Conservation (phyloP, 495 filamentous ascomycete genomes). For the Hyaloscypha variabilis region DNA sequence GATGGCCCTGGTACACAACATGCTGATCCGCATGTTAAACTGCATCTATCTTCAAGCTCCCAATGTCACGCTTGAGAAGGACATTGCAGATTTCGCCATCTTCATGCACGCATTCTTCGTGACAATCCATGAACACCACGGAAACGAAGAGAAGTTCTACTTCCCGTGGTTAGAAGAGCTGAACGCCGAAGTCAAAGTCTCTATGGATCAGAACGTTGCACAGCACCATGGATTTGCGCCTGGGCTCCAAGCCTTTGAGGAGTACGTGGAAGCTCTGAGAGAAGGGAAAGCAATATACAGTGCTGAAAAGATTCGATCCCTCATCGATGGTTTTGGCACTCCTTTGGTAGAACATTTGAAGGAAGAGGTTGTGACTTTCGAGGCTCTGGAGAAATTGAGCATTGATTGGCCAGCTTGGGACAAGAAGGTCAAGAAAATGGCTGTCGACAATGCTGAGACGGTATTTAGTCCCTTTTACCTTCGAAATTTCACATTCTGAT, state of each 20-base stretch:
- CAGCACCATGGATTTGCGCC: slow-evolving; percentile 39
- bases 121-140: slow-evolving; percentile 37
- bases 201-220: slow-evolving; percentile 33
- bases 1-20: slow-evolving; percentile 50
- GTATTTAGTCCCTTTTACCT: slow-evolving; percentile 2
- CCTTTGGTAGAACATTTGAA: slow-evolving; percentile 40
- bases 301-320: slow-evolving; percentile 35
- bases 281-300: slow-evolving; percentile 26
- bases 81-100: slow-evolving; percentile 44
- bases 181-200: slow-evolving; percentile 20
- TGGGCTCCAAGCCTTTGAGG: slow-evolving; percentile 35
- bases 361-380: slow-evolving; percentile 42
- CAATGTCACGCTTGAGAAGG: slow-evolving; percentile 34
- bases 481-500: not conserved
- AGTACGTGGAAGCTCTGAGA: slow-evolving; percentile 23
- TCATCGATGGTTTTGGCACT: slow-evolving; percentile 46
- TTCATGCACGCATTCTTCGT: slow-evolving; percentile 35
- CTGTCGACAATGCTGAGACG: slow-evolving; percentile 21
- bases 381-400: slow-evolving; percentile 32
- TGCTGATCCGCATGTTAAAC: slow-evolving; percentile 51
- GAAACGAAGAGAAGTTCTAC: slow-evolving; percentile 35
- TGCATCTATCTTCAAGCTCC: slow-evolving; percentile 51
- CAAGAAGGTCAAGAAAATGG: slow-evolving; percentile 26
- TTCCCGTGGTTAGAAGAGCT: slow-evolving; percentile 38
- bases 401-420: slow-evolving; percentile 29